Evolutionary conservation across 192 early-diverging fungal species (phyloP), one percentile per base, ranked within the genome.

Genomic region (Gryganskiella cystojenkinii): DNA sequence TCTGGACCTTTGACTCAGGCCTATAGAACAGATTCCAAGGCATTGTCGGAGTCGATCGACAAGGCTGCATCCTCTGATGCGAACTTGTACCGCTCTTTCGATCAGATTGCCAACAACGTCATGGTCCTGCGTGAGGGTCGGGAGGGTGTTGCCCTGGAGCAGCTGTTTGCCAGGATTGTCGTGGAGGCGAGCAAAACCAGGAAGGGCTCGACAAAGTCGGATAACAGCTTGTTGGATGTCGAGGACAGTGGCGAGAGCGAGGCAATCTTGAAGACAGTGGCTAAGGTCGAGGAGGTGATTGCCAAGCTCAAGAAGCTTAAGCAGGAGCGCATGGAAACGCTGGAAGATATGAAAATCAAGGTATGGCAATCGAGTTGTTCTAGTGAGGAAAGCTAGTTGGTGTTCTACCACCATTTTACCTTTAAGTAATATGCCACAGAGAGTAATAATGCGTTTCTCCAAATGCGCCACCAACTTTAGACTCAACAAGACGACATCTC

Each of bases 401-500:
- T 42, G 43, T 60, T 19, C 3, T 28, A 6, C 17, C 52, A 17
- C 20, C 19, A n/a, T 25, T 51, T n/a, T 15, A 30, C 20, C 0
- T 20, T 33, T 31, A 3, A 22, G 15, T 37, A 14, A 24, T 24
- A 17, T 22, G 35, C 50, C 27, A 51, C n/a, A 25, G 13, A 35
- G 43, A 24, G 28, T 25, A 2, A 44, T 52, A 3, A 9, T 4
- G 15, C 31, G 17, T 22, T 9, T 58, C 7, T 31, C 19, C 31
- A 53, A 52, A 40, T 40, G 4, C 6, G 51, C 51, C 19, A 52
- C 5, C 30, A 17, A 15, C 3, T 31, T 7, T 66, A 86, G 86
- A 86, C 92, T 2, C 91, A 91, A 52, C 82, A 94, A 57, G 97
- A 99, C 81, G 96, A 99, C 64, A 98, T 98, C 47, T 93, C 92